Conservation (phyloP, 768 basidiomycete species). For the Boletus sp. region DNA sequence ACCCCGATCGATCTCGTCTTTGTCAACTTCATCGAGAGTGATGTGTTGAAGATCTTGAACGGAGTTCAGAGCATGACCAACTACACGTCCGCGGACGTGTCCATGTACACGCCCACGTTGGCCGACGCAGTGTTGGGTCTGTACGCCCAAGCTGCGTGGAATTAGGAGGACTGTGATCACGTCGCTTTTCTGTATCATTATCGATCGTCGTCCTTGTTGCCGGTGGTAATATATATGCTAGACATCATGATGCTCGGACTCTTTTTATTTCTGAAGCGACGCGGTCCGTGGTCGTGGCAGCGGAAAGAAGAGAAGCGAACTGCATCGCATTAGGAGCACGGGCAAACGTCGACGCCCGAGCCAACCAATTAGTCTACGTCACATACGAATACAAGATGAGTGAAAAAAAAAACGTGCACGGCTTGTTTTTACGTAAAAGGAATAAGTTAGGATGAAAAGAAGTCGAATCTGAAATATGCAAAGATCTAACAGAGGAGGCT, state of each 20-base stretch:
- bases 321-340: neutral
- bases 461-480: neutral
- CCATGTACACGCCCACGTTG: slow-evolving; percentile 49
- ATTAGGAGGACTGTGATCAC: slow-evolving; percentile 8
- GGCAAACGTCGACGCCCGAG: neutral
- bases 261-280: too few relatives aligned
- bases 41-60: slow-evolving; percentile 58
- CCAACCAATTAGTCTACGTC: neutral
- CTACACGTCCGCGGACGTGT: slow-evolving; percentile 53
- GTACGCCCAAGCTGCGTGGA: slow-evolving; percentile 39
- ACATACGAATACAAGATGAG: slow-evolving; percentile 1
- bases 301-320: neutral
- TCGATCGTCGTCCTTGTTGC: too few relatives aligned
- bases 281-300: too few relatives aligned
- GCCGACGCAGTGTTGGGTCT: slow-evolving; percentile 37
- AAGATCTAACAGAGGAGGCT: neutral
- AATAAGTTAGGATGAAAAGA: slow-evolving; percentile 17
- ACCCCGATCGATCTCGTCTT: slow-evolving; percentile 73
- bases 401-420: neutral
- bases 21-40: slow-evolving; percentile 60
- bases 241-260: too few relatives aligned
- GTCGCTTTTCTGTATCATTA: too few relatives aligned
- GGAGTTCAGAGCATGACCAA: slow-evolving; percentile 45
- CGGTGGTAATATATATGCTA: too few relatives aligned
- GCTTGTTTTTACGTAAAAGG: slow-evolving; percentile 6